Base-by-base conservation (phyloP, 2,329 filamentous ascomycete species). In the Xylariales sp. region DNA sequence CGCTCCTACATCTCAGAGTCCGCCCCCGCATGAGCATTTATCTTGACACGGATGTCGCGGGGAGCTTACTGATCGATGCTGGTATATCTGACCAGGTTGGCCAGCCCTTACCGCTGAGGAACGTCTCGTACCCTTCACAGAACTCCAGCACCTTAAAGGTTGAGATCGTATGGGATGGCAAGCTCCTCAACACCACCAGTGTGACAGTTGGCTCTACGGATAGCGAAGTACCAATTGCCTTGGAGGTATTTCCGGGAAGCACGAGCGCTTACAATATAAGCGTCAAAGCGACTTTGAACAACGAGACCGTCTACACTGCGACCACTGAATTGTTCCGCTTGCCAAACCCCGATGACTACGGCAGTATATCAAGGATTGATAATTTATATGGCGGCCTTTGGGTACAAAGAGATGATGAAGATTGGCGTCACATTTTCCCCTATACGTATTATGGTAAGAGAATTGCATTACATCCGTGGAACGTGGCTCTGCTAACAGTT, bases 11-110 rank as follows among this genome's bases (percentile, higher is more conserved):
- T 47, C 46, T 74, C 3, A 58, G 57, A n/a, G 45, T 74, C n/a
- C 60, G 63, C 33, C 66, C 72, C 11, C 65, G 67, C 5, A 66
- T 72, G 54, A 69, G 55, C 36, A 63, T 74, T 5, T 76, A 74
- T 53, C 59, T 68, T 8, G 59, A 65, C 14, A 62, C 54, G 25
- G 69, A 71, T 42, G 44, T 47, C 3, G 43, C 41, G 1, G 68
- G 55, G 4, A 55, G 60, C 15, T 61, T 74, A 24, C 61, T 74
- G 19, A 52, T 74, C 5, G 62, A 68, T 54, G 64, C 69, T 6
- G 40, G 47, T 3, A 56, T 70, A 24, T 68, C 66, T 0, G 54
- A 65, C 38, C 50, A 56, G 5, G 58, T 62, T 37, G 69, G 68
- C 4, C 42, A 60, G 33, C 46, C 60, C 1, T 62, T 59, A 25